These are phyloP conservation scores for Pichia sp. DNA, from an alignment of 1,139 yeast species.

Conservation along the genomic window DNA sequence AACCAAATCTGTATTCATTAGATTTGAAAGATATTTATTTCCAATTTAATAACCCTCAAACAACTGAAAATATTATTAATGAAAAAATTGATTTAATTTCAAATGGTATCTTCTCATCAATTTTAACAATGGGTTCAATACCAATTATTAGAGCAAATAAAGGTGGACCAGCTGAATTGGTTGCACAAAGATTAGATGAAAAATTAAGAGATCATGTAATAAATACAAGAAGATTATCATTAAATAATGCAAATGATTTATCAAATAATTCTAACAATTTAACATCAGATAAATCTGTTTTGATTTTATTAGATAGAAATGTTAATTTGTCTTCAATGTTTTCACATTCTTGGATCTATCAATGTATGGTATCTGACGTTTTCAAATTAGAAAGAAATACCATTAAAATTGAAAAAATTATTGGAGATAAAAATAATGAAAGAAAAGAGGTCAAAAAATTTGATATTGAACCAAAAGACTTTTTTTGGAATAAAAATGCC, in stretches of 20 bases:
- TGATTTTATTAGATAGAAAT: constrained; percentile 79
- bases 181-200: constrained; percentile 80
- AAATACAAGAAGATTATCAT: constrained; percentile 43
- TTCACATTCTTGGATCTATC: constrained; percentile 96
- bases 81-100: constrained; percentile 63
- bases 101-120: constrained; percentile 70
- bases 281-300: constrained; percentile 56
- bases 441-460: constrained; percentile 46
- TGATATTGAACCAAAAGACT: constrained; percentile 89
- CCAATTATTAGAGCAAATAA: constrained; percentile 89
- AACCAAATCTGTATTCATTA: constrained; percentile 80
- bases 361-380: constrained; percentile 92
- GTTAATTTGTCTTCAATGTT: constrained; percentile 91
- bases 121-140: constrained; percentile 69
- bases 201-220: constrained; percentile 78
- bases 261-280: constrained; percentile 18
- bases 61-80: constrained; percentile 72
- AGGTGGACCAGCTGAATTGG: constrained; percentile 93
- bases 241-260: neutral
- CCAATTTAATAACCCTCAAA: constrained; percentile 60
- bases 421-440: constrained; percentile 32
- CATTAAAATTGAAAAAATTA: constrained; percentile 44
- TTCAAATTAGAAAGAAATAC: constrained; percentile 76
- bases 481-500: constrained; percentile 82
- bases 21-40: constrained; percentile 64